Evolutionary conservation across 352 stramenopile species (phyloP).

Genomic region (Phytophthora meadii): DNA sequence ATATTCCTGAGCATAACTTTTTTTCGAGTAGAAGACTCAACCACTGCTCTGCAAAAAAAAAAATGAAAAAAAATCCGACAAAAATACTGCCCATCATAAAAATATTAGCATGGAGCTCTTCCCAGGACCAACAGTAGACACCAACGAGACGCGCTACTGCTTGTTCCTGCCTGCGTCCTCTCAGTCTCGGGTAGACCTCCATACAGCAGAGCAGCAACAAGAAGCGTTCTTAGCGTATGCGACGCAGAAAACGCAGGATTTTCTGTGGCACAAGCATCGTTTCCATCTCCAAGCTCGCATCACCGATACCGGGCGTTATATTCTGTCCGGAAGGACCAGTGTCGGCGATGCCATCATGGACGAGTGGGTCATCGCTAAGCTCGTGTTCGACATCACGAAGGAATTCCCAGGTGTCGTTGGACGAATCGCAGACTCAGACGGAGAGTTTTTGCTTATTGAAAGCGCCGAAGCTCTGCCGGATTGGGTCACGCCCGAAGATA

Average conservation of each 20-base stretch:
- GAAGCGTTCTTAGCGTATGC: conserved; percentile 35
- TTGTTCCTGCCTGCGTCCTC: conserved; percentile 37
- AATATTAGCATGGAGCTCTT: conserved; percentile 33
- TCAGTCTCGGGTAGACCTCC: neutral
- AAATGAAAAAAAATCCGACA: no score
- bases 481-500: conserved; percentile 72
- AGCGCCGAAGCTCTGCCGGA: conserved; percentile 68
- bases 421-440: conserved; percentile 58
- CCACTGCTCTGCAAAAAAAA: no score
- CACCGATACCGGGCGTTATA: conserved; percentile 30
- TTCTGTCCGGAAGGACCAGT: conserved; percentile 42
- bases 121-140: conserved; percentile 27
- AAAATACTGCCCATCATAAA: no score
- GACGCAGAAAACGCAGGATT: conserved; percentile 43
- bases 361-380: conserved; percentile 66
- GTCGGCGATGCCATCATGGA: conserved; percentile 75
- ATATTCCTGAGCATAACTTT: no score
- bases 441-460: conserved; percentile 84
- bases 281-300: conserved; percentile 46
- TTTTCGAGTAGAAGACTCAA: no score
- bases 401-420: conserved; percentile 43
- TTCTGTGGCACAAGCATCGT: conserved; percentile 64
- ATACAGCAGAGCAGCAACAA: conserved; percentile 24
- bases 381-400: conserved; percentile 57
- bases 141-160: conserved; percentile 43